phyloP scores from a whole-genome alignment of 2,329 filamentous ascomycete species.

The Paracorniculantispora psalliotae region DNA sequence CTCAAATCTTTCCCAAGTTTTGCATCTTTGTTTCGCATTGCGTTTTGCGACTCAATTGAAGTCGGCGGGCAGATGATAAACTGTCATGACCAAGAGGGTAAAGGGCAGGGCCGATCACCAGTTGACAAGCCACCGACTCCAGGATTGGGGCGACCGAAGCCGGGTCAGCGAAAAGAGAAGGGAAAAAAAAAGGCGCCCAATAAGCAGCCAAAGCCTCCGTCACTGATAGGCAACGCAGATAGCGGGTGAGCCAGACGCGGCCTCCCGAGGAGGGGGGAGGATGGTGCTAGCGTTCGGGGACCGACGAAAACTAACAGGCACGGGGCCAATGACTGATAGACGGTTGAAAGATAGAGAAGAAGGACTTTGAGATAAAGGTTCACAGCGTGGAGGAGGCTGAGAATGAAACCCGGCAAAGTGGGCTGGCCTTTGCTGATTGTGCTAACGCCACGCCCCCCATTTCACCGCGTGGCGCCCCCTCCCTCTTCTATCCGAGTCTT shows the following conservation, averaged over 20 bases:
- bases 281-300: neutral
- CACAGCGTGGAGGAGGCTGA: conserved; percentile 6
- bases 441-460: conserved; percentile 1
- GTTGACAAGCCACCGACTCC: neutral
- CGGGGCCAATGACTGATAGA: neutral
- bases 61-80: neutral
- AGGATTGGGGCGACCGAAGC: neutral
- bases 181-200: neutral
- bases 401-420: conserved; percentile 3
- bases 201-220: neutral
- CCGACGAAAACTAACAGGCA: conserved; percentile 11
- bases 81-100: neutral
- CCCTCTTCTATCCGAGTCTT: neutral
- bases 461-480: neutral
- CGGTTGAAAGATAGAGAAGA: neutral
- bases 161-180: neutral
- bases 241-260: conserved; percentile 8
- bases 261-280: neutral
- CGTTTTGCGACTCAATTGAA: neutral
- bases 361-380: neutral
- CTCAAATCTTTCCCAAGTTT: neutral
- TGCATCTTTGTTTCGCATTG: neutral
- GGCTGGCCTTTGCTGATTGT: conserved; percentile 7
- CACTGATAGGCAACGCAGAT: conserved; percentile 6
- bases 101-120: neutral